Evolutionary conservation across 2,329 filamentous ascomycete species (phyloP), one percentile per base, ranked within the genome.

Genomic region (Colletotrichum cereale): DNA sequence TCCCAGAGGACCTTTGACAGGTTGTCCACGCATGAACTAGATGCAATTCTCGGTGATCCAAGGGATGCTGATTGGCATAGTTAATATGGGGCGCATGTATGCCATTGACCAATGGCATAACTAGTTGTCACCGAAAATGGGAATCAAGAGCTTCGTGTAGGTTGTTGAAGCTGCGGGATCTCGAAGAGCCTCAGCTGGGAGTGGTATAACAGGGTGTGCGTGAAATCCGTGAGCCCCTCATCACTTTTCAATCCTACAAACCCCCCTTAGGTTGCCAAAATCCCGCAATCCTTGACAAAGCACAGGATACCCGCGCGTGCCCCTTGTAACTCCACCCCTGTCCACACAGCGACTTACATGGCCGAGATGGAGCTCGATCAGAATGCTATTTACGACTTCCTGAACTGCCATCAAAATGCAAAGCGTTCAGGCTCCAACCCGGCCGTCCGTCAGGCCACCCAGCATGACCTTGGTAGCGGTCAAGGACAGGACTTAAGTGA

Each of bases 31-130:
- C 63, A 58, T 58, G 31, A 47, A 36, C 40, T 6, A 3, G 21
- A 34, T 66, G 50, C 58, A 50, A 42, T 63, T 63, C 21, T 63
- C 66, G 66, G 66, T 68, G 26, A 57, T 14, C 5, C 18, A 38
- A 50, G 52, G 52, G 50, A 16, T 6, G 38, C 38, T 58, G 60
- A 68, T 68, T 68, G 66, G 66, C 38, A 56, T 67, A n/a, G 18
- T 18, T n/a, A 10, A 10, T 53, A 42, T 56, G 57, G 58, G 42
- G 24, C 42, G 24, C 50, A 57, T n/a, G 14, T n/a, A 21, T 31
- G 21, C 31, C 31, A 68, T 68, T 68, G 66, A 52, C 66, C 66
- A 68, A 68, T 68, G 12, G 34, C 2, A 31, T 34, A 14, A 18
- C 24, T 14, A 21, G 29, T 2, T 26, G 2, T 50, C 58, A 68